Base-by-base conservation (phyloP, 441 rosid species). In the Populus hybrid region DNA sequence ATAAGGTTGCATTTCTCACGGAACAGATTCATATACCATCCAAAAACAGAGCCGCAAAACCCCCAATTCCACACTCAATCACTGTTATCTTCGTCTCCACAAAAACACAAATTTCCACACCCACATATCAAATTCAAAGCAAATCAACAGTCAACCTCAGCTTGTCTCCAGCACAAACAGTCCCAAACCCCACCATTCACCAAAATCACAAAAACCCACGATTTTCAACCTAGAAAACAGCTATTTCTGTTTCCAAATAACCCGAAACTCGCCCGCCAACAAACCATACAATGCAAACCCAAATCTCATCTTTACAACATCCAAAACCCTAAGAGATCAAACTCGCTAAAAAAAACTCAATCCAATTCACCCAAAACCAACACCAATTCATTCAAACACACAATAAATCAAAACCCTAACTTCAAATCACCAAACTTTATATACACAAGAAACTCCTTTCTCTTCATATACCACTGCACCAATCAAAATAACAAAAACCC, bases 1-100 rank as follows among this genome's bases (percentile, higher is more conserved):
- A 79, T 83, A 92, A 57, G 91, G 92, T 82, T 89, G 97, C 99
- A 95, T 95, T 84, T 86, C 90, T 89, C 86, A 81, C 80, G 63
- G 80, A 84, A 76, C 78, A 83, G 83, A 81, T 77, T 84, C 87
- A 80, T 83, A 86, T 90, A 90, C 86, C 86, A 84, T 81, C 72
- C 88, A 81, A 61, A 61, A 61, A 88, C 69, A 77, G 83, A 82
- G 81, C 79, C 77, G 80, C 71, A 81, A 64, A 7, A 63, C 46
- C 30, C 77, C 76, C 61, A 5, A 67, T 65, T 59, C 20, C 76
- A 77, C 81, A 68, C 80, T 77, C 79, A 83, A 69, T 75, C 28
- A 75, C 70, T 35, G 81, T 73, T 83, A 78, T 75, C 67, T 82
- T 73, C 73, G 70, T 77, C 81, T 85, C 79, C 83, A 83, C 76